phyloP scores from a whole-genome alignment of 1,139 yeast species.

The Nakaseomyces nivariensis region DNA sequence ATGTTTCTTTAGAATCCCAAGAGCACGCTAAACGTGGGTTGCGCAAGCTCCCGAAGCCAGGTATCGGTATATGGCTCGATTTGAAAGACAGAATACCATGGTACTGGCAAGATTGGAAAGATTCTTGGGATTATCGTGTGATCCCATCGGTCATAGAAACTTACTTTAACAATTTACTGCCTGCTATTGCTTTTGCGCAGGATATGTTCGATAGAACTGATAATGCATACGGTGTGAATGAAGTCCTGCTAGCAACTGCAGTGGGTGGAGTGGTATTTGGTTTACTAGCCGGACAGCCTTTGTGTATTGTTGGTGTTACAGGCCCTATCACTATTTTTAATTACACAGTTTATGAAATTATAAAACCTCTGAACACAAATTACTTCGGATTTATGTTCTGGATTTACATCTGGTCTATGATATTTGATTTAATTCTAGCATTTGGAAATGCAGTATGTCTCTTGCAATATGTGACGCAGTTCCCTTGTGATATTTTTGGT shows the following conservation, averaged over 20 bases:
- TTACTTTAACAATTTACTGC: conserved; percentile 80
- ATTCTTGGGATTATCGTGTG: conserved; percentile 80
- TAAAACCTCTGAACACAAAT: conserved; percentile 37
- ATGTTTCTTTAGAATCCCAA: not conserved
- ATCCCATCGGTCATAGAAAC: conserved; percentile 75
- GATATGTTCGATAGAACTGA: conserved; percentile 91
- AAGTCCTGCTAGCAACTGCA: conserved; percentile 73
- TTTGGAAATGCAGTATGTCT: conserved; percentile 58
- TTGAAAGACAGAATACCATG: conserved; percentile 40
- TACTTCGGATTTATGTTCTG: conserved; percentile 94
- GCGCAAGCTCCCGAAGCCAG: conserved; percentile 17
- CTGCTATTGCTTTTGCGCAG: conserved; percentile 94
- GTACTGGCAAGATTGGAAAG: conserved; percentile 69
- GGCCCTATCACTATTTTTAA: conserved; percentile 90
- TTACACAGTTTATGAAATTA: conserved; percentile 78
- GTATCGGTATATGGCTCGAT: conserved; percentile 30
- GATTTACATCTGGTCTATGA: conserved; percentile 88
- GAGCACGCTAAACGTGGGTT: not conserved
- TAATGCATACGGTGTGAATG: conserved; percentile 84
- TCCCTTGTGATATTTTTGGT: conserved; percentile 91
- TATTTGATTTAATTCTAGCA: conserved; percentile 68
- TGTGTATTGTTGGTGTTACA: conserved; percentile 95
- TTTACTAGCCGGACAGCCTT: conserved; percentile 75
- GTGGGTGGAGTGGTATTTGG: conserved; percentile 88
- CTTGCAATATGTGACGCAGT: conserved; percentile 64